A percentile compares a stretch with the other conserved stretches of the same genome.
Evolutionary conservation across 2,329 filamentous ascomycete species (phyloP).

Genomic region (Diaporthe eres): DNA sequence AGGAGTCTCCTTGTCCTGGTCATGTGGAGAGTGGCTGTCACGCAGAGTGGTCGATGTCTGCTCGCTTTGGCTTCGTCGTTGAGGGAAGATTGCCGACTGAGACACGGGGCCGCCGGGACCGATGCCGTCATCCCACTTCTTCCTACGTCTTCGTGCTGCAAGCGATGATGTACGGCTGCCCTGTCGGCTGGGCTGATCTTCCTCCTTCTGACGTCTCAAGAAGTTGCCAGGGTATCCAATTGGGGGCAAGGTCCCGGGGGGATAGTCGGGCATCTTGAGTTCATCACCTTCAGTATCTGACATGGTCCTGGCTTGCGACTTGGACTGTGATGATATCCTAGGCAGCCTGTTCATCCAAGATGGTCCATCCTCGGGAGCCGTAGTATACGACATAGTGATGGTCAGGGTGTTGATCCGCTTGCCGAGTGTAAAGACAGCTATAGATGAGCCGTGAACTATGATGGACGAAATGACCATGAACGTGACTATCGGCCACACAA

Average conservation of each 20-base stretch:
- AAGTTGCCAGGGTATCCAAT: conserved; percentile 82
- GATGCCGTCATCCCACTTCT: conserved; percentile 78
- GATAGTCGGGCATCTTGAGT: conserved; percentile 70
- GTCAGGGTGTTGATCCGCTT: conserved; percentile 98
- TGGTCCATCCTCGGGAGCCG: conserved; percentile 87
- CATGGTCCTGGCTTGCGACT: conserved; percentile 88
- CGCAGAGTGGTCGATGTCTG: conserved; percentile 41
- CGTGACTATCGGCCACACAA: conserved; percentile 96
- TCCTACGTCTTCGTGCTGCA: conserved; percentile 74
- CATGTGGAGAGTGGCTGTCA: conserved; percentile 41
- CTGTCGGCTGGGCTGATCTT: conserved; percentile 69
- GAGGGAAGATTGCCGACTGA: conserved; percentile 89
- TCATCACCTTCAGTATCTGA: conserved; percentile 82
- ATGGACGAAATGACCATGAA: conserved; percentile 97
- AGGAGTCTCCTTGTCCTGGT: conserved; percentile 45
- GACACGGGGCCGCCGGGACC: conserved; percentile 89
- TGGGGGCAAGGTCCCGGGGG: conserved; percentile 80
- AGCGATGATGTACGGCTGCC: conserved; percentile 72
- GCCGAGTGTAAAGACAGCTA: conserved; percentile 96
- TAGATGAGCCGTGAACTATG: conserved; percentile 95
- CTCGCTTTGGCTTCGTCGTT: conserved; percentile 54
- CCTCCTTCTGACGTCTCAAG: conserved; percentile 85
- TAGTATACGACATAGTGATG: conserved; percentile 96
- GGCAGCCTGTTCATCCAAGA: conserved; percentile 97
- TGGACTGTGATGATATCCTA: conserved; percentile 74